Evolutionary conservation across 2,329 filamentous ascomycete species (phyloP).

Genomic region (Catunica adiposa): DNA sequence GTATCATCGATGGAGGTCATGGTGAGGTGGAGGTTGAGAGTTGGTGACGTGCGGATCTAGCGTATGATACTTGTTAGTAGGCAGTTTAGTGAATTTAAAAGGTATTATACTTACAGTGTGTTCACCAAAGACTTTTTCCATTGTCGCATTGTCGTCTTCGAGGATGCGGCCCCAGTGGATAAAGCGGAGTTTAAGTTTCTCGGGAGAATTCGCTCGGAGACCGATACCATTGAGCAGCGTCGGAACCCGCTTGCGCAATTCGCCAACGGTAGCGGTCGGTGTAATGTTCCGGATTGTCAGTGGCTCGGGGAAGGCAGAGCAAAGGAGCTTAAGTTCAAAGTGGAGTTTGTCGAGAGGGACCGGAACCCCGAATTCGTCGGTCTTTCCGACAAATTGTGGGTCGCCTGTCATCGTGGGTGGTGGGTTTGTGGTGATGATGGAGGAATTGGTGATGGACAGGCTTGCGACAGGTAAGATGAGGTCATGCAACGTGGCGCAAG

Average conservation of each 20-base stretch:
- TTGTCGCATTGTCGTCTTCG: conserved; percentile 35
- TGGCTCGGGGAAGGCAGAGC: conserved; percentile 36
- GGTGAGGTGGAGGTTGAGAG: conserved; percentile 12
- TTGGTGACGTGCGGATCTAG: conserved; percentile 10
- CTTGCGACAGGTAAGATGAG: too few relatives aligned
- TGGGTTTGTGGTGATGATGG: neutral
- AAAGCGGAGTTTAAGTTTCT: conserved; percentile 38
- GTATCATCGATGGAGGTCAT: conserved; percentile 8
- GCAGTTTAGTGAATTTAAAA: conserved; percentile 7
- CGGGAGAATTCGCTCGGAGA: conserved; percentile 21
- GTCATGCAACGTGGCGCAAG: too few relatives aligned
- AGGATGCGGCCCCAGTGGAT: conserved; percentile 45
- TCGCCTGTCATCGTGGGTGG: neutral
- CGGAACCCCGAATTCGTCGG: neutral
- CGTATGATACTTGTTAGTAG: neutral
- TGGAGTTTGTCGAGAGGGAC: conserved; percentile 22
- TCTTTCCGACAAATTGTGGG: neutral
- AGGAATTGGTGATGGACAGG: too few relatives aligned
- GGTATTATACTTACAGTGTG: conserved; percentile 28
- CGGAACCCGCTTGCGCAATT: conserved; percentile 43
- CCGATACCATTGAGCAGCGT: conserved; percentile 29
- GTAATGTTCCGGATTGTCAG: conserved; percentile 33
- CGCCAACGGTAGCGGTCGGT: conserved; percentile 34
- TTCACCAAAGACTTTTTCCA: conserved; percentile 40
- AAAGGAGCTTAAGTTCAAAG: conserved; percentile 42